Base-by-base conservation (phyloP, 2,329 filamentous ascomycete genomes). In the Cladophialophora bantiana region DNA sequence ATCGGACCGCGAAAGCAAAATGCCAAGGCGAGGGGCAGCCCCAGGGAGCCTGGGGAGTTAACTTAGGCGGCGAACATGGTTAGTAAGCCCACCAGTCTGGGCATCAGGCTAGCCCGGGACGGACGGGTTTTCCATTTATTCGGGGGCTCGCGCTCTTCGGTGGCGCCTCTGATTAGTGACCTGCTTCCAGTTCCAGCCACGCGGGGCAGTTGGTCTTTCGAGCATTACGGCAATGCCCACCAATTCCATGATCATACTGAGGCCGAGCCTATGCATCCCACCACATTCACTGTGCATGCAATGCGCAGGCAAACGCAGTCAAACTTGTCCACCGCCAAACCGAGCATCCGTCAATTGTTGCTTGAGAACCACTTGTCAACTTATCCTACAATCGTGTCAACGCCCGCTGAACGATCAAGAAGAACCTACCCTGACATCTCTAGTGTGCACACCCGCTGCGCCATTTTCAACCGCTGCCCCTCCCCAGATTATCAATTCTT, bases 1-100 rank as follows among this genome's bases (percentile, higher is more conserved):
- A 55, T 55, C 32, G 32, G 53, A n/a, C n/a, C 13, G 45, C 18
- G 13, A 38, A n/a, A 13, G 32, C 32, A 9, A 55, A 55, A 18
- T 36, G 53, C 53, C 53, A 55, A 55, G 53, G 53, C 53, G 53
- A 55, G 53, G 53, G 53, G 53, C 10, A 35, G 13, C 53, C 35
- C 45, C 7, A 12, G 9, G 26, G 3, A 26, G 18, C 45, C 20
- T 42, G 18, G 40, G 13, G n/a, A 20, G 42, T 2, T 50, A 15
- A 9, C 20, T 31, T 3, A 26, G 26, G 26, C 26, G 3, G 26
- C 26, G 26, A 26, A 26, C 26, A 26, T 26, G 26, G 18, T 26
- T 50, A 50, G 18, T 50, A 9, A 26, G 12, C 12, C 7, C 20
- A 50, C 18, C n/a, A n/a, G n/a, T n/a, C 45, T 13, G 20, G 3